These are phyloP conservation scores for Ceratobasidium sp. DNA, from an alignment of 1,284 basidiomycete genomes.

Conservation along the genomic window DNA sequence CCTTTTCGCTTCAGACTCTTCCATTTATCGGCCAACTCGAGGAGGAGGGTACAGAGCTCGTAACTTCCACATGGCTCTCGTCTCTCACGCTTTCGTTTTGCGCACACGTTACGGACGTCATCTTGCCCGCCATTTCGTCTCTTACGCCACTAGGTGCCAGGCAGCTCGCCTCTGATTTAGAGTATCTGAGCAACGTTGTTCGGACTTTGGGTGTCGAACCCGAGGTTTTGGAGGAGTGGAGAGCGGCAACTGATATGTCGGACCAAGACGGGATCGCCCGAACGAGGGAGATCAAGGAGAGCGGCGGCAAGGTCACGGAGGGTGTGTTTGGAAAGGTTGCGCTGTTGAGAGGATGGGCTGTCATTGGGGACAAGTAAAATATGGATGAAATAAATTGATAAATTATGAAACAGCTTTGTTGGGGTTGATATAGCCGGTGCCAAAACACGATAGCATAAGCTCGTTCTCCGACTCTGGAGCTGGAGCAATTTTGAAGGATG, in stretches of 20 bases:
- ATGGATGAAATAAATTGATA: conserved; percentile 2
- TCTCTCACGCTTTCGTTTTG: conserved; percentile 85
- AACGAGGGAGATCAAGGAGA: conserved; percentile 43
- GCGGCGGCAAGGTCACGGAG: conserved; percentile 47
- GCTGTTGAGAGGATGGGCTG: conserved; percentile 43
- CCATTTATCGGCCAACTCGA: conserved; percentile 64
- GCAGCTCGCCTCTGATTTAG: conserved; percentile 88
- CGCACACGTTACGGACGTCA: conserved; percentile 68
- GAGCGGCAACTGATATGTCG: conserved; percentile 65
- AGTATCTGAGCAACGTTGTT: conserved; percentile 90
- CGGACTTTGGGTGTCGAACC: conserved; percentile 87
- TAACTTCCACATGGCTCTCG: conserved; percentile 88
- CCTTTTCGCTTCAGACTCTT: conserved; percentile 84
- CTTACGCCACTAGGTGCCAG: conserved; percentile 72
- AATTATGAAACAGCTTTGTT: conserved; percentile 71
- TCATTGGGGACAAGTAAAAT: conserved; percentile 2
- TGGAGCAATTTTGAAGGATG: conserved; percentile 57
- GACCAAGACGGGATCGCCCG: conserved; percentile 55
- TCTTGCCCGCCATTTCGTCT: conserved; percentile 66
- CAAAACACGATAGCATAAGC: conserved; percentile 78
- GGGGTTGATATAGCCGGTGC: conserved; percentile 76
- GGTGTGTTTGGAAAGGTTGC: conserved; percentile 47
- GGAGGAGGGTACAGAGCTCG: conserved; percentile 50
- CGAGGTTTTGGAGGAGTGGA: conserved; percentile 77
- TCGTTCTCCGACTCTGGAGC: conserved; percentile 55